Evolutionary conservation across 768 basidiomycete genomes (phyloP).

Genomic region (Podaxis sp.): DNA sequence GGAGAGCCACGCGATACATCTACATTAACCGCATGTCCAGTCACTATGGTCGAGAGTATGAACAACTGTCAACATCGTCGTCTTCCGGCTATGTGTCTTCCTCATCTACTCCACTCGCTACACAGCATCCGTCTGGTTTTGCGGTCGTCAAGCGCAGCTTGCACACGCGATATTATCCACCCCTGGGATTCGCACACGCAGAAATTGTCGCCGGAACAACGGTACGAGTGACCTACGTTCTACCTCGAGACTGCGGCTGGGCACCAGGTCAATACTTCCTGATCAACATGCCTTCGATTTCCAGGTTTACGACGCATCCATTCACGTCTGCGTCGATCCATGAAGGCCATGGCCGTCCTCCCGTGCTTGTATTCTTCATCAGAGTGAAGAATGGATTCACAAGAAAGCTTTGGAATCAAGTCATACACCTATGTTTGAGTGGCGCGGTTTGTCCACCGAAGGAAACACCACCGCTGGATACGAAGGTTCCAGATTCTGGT

Average conservation of each 20-base stretch:
- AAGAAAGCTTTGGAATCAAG: conserved; percentile 57
- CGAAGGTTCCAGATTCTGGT: conserved; percentile 40
- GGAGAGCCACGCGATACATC: conserved; percentile 54
- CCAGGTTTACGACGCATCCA: conserved; percentile 63
- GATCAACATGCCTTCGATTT: conserved; percentile 64
- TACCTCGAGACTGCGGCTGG: conserved; percentile 60
- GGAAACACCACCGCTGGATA: conserved; percentile 30
- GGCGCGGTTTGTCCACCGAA: conserved; percentile 26
- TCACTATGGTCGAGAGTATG: neutral
- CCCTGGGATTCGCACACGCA: conserved; percentile 46
- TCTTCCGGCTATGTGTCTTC: neutral
- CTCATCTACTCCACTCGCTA: neutral
- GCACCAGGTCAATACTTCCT: conserved; percentile 80
- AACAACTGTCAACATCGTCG: neutral
- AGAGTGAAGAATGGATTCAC: conserved; percentile 75
- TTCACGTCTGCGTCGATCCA: conserved; percentile 70
- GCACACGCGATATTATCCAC: conserved; percentile 42
- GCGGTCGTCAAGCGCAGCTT: neutral
- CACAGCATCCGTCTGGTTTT: too few relatives aligned
- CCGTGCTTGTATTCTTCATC: conserved; percentile 63
- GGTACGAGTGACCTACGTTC: conserved; percentile 63
- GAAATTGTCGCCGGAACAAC: conserved; percentile 64
- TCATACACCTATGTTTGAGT: conserved; percentile 34
- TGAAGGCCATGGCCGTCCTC: conserved; percentile 43
- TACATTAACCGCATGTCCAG: conserved; percentile 58